phyloP scores from a whole-genome alignment of 2,329 filamentous ascomycete species.

The Ceratocystis ficicola region DNA sequence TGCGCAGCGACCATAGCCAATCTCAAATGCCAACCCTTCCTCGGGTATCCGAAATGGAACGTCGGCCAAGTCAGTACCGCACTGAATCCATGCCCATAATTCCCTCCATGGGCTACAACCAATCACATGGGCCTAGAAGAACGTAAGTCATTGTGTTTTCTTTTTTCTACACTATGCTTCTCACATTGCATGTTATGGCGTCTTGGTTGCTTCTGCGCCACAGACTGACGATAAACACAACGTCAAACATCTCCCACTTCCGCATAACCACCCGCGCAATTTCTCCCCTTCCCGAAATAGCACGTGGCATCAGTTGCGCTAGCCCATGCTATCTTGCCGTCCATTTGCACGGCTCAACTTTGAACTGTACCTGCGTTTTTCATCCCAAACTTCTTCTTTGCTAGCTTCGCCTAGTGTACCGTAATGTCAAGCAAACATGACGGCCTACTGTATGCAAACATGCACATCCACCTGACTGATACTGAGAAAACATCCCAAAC shows the following conservation, averaged over 20 bases:
- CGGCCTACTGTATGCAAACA: not conserved
- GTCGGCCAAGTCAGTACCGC: conserved; percentile 18
- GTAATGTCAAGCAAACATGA: not conserved
- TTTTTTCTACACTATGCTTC: not conserved
- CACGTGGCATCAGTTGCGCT: not conserved
- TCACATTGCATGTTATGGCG: not conserved
- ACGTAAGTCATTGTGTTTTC: conserved; percentile 16
- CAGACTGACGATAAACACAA: not conserved
- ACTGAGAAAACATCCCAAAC: not conserved
- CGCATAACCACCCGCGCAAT: not conserved
- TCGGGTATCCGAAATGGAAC: conserved; percentile 18
- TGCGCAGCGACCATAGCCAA: conserved; percentile 14
- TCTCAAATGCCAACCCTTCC: conserved; percentile 17
- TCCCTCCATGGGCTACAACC: conserved; percentile 15
- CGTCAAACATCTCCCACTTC: not conserved
- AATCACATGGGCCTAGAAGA: conserved; percentile 13
- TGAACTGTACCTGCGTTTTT: not conserved
- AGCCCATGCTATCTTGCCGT: no score
- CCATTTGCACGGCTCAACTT: not conserved
- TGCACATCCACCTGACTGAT: not conserved
- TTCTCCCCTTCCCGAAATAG: not conserved
- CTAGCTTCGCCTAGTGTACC: conserved; percentile 1
- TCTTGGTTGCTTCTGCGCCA: conserved; percentile 4
- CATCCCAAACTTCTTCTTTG: not conserved
- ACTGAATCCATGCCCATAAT: conserved; percentile 21